Evolutionary conservation across 768 basidiomycete genomes (phyloP).

Genomic region (Clathrus columnatus): DNA sequence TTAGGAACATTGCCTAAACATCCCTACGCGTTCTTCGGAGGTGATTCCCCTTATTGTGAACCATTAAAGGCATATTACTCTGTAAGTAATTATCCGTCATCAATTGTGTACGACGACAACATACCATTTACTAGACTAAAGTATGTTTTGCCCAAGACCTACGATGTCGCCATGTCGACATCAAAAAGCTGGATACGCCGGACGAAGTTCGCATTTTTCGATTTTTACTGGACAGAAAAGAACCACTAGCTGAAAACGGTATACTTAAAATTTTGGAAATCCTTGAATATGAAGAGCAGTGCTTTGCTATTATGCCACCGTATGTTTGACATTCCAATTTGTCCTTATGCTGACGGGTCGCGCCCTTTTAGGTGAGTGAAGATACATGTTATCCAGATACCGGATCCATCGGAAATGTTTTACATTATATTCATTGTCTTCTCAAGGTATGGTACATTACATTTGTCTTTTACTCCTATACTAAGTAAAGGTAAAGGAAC

Average conservation of each 20-base stretch:
- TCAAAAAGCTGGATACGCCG: constrained; percentile 19
- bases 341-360: background rate
- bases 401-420: constrained; percentile 6
- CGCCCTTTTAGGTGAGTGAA: constrained; percentile 2
- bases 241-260: background rate
- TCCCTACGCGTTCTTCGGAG: background rate
- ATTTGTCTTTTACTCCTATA: background rate
- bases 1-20: background rate
- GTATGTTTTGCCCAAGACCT: constrained; percentile 19
- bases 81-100: background rate
- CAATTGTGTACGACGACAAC: background rate
- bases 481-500: background rate
- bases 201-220: constrained; percentile 21
- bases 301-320: constrained; percentile 26
- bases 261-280: constrained; percentile 21
- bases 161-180: constrained; percentile 18
- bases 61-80: background rate
- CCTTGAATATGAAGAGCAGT: constrained; percentile 16
- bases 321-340: background rate
- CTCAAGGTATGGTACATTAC: background rate
- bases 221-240: constrained; percentile 14
- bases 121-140: background rate
- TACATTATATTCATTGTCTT: constrained; percentile 8
- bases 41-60: background rate
- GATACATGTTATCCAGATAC: constrained; percentile 11